These are phyloP conservation scores for Schizochytrium sp. DNA, from an alignment of 108 stramenopile species.

Conservation along the genomic window DNA sequence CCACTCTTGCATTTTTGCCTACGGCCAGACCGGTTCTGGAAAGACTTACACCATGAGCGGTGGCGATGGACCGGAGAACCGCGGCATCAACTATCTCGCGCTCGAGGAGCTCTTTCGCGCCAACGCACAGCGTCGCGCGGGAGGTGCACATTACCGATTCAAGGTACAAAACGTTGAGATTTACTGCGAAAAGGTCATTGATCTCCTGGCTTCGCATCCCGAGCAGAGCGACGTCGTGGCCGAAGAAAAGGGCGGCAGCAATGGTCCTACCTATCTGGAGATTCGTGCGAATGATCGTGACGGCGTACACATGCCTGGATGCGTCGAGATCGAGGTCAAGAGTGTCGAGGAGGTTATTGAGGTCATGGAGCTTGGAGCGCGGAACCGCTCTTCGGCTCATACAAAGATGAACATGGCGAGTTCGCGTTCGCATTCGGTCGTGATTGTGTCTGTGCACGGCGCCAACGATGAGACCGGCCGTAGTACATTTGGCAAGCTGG, in stretches of 20 bases:
- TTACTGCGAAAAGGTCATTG: conserved; percentile 58
- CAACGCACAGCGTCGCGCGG: conserved; percentile 34
- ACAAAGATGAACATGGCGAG: conserved; percentile 63
- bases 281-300: conserved; percentile 42
- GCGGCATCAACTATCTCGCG: conserved; percentile 41
- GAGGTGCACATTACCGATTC: conserved; percentile 22
- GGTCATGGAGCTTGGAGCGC: conserved; percentile 46
- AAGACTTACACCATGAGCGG: conserved; percentile 73
- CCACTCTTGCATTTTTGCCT: conserved; percentile 58
- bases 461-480: conserved; percentile 41
- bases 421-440: conserved; percentile 56
- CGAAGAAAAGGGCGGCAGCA: conserved; percentile 13
- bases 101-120: conserved; percentile 47
- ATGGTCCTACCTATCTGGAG: conserved; percentile 35
- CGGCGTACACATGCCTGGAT: conserved; percentile 53
- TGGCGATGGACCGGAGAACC: conserved; percentile 25
- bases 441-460: conserved; percentile 36
- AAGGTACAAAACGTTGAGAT: conserved; percentile 56
- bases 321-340: conserved; percentile 25
- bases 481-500: conserved; percentile 50
- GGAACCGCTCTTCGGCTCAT: conserved; percentile 45
- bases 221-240: neutral
- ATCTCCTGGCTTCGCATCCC: conserved; percentile 38
- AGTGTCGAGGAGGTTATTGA: conserved; percentile 37
- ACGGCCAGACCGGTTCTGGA: conserved; percentile 50